Percentiles rank a stretch among this genome's conserved stretches.
phyloP scores from a whole-genome alignment of 1,139 yeast species.

The Arxiozyma telluris region DNA sequence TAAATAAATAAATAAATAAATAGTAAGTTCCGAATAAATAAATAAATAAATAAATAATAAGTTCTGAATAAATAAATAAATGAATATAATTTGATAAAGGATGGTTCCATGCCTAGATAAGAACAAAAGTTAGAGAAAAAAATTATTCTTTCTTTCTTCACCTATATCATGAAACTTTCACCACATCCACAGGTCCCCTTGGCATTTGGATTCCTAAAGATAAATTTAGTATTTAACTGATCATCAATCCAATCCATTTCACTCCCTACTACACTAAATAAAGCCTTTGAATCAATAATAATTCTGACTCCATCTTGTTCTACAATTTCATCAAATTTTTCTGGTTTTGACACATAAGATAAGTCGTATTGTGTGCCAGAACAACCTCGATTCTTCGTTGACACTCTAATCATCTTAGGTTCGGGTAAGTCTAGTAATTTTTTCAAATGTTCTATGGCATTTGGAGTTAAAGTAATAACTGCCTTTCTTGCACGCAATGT shows the following conservation, averaged over 20 bases:
- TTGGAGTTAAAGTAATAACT: slow-evolving; percentile 66
- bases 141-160: background rate
- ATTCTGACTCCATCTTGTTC: slow-evolving; percentile 92
- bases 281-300: slow-evolving; percentile 87
- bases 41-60: too few relatives aligned
- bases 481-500: slow-evolving; percentile 79
- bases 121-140: too few relatives aligned
- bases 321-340: slow-evolving; percentile 86
- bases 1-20: background rate
- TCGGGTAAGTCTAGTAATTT: slow-evolving; percentile 67
- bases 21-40: too few relatives aligned
- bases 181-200: slow-evolving; percentile 99
- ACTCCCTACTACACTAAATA: slow-evolving; percentile 89
- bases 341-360: slow-evolving; percentile 82
- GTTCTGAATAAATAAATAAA: too few relatives aligned
- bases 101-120: background rate
- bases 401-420: slow-evolving; percentile 82
- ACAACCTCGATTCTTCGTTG: slow-evolving; percentile 94
- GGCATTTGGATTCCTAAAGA: slow-evolving; percentile 89
- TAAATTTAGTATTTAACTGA: slow-evolving; percentile 77
- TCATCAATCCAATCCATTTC: slow-evolving; percentile 99
- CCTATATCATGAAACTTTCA: slow-evolving; percentile 87
- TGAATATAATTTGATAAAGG: too few relatives aligned
- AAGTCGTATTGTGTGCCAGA: slow-evolving; percentile 88
- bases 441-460: slow-evolving; percentile 63